Evolutionary conservation across 768 basidiomycete genomes (phyloP).

Genomic region (Rhizopogon salebrosus): DNA sequence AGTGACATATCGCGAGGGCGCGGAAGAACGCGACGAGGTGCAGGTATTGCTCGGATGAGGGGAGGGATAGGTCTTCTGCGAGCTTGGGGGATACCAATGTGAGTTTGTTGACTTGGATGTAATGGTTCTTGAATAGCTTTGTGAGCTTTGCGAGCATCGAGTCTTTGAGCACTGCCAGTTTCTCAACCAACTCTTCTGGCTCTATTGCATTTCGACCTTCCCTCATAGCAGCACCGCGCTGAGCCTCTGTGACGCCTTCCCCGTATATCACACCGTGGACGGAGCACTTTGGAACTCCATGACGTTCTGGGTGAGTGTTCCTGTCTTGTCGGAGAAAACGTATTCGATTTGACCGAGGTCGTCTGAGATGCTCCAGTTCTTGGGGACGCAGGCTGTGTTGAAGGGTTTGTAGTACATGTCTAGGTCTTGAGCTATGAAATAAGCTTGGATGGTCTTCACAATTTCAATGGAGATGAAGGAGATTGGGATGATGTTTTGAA

Average conservation of each 20-base stretch:
- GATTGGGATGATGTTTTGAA: conserved; percentile 96
- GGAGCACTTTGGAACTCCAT: conserved; percentile 98
- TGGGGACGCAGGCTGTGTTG: conserved; percentile 87
- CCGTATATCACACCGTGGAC: conserved; percentile 82
- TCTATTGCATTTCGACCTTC: conserved; percentile 68
- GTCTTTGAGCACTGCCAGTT: conserved; percentile 60
- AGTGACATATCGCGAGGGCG: conserved; percentile 92
- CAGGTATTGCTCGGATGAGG: conserved; percentile 49
- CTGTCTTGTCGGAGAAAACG: conserved; percentile 90
- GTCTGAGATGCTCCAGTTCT: conserved; percentile 98
- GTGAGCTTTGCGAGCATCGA: conserved; percentile 75
- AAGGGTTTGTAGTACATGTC: conserved; percentile 94
- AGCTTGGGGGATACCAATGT: conserved; percentile 87
- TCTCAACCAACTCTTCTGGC: conserved; percentile 65
- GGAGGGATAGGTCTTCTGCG: conserved; percentile 70
- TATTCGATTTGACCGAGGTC: conserved; percentile 99
- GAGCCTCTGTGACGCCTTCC: conserved; percentile 93
- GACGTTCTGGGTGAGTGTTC: conserved; percentile 94
- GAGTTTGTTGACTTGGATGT: conserved; percentile 71
- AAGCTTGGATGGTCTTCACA: conserved; percentile 96
- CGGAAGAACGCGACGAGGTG: conserved; percentile 85
- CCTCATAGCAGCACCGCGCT: conserved; percentile 84
- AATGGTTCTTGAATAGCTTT: conserved; percentile 85
- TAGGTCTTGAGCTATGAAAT: conserved; percentile 91
- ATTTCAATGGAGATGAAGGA: conserved; percentile 98